Evolutionary conservation across 768 basidiomycete species (phyloP), one percentile per base, ranked within the genome.

Genomic region (Leccinum broughii): DNA sequence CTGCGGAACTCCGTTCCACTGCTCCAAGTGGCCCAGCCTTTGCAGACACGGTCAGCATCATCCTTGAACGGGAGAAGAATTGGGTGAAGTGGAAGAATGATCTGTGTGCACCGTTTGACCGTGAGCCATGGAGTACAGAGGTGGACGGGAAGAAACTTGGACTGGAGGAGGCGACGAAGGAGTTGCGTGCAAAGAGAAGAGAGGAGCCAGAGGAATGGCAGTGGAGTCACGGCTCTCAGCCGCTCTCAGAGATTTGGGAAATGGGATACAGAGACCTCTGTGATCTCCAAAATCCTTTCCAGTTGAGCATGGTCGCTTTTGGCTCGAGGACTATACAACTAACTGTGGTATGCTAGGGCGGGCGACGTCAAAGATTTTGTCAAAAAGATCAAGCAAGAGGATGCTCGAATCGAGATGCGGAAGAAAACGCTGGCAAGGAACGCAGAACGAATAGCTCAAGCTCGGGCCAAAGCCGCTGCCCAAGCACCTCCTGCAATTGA

Each of bases 1-100:
- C 75, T 4, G 79, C 80, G 14, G 83, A 84, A 65, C 77, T 94
- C 26, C 83, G 85, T 14, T 85, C 88, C 66, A 93, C 92, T 2
- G 81, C 89, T 14, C 91, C 92, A 0, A 89, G 85, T 60, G 93
- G 93, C 1, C 82, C 87, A 10, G 78, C 81, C 30, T 92, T 94
- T 70, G 82, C 88, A 1, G 90, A 92, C 13, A 90, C 90, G 0
- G 87, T 90, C 26, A 77, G 72, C 55, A 77, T 81, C 9, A 87
- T 94, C 37, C 78, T 95, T 6, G 87, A 91, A 64, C 81, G 93
- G 54, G 93, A 95, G 75, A 87, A 85, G 71, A 94, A 93, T 67
- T 95, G 93, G 93, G 85, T 92, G 4, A 85, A 83, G 63, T 95
- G 92, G 93, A 95, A 95, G 77, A 90, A 90, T 63, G 87, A 90